Conservation (phyloP, 2,329 filamentous ascomycete species). For the Gnomoniopsis sp. region DNA sequence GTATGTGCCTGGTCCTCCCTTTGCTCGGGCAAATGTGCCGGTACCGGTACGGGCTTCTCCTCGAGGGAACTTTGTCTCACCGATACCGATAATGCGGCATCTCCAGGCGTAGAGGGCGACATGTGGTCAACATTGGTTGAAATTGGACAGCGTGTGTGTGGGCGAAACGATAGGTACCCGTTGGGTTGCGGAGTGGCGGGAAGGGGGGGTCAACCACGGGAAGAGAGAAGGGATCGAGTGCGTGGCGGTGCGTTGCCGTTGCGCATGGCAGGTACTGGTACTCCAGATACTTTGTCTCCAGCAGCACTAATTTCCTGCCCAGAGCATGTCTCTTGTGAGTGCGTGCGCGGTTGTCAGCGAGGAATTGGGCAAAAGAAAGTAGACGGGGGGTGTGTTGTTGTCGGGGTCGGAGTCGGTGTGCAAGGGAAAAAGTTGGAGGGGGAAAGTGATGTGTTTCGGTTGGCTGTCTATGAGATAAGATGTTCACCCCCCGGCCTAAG, state of each 20-base stretch:
- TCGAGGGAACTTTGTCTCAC: conserved; percentile 14
- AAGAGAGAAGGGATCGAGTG: not conserved
- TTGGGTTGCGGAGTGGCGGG: conserved; percentile 10
- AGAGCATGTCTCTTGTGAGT: conserved; percentile 6
- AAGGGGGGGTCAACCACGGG: conserved; percentile 4
- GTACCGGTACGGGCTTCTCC: conserved; percentile 34
- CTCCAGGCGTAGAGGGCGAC: conserved; percentile 51
- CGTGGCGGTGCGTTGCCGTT: not conserved
- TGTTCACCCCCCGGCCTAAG: too few species aligned
- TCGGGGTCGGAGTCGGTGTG: conserved; percentile 15
- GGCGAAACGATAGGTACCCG: conserved; percentile 26
- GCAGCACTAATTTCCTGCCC: not conserved
- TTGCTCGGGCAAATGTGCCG: conserved; percentile 4
- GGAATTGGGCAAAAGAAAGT: not conserved
- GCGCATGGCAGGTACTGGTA: not conserved
- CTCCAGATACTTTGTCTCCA: conserved; percentile 2
- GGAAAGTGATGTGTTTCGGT: conserved; percentile 14
- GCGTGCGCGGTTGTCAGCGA: conserved; percentile 2
- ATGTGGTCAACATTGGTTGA: conserved; percentile 52
- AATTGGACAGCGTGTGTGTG: conserved; percentile 34
- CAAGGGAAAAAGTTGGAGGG: conserved; percentile 7
- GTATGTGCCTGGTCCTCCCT: conserved; percentile 2
- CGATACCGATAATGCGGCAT: conserved; percentile 44
- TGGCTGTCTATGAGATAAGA: conserved; percentile 11
- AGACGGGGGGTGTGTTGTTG: not conserved